Base-by-base conservation (phyloP, 192 early-diverging fungal genomes). In the Umbelopsis ramanniana region DNA sequence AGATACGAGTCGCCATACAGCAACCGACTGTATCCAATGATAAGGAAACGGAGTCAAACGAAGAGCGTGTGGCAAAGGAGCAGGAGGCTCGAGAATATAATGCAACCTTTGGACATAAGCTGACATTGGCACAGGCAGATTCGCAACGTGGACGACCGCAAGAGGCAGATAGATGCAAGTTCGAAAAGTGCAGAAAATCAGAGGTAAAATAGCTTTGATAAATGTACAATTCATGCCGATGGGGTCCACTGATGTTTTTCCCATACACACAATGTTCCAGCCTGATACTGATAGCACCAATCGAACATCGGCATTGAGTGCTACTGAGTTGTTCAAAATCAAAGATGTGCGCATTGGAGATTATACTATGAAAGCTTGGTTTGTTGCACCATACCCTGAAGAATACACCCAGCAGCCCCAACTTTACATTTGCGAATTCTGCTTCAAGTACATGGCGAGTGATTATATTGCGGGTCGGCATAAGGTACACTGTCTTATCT, bases 361-460 rank as follows among this genome's bases (percentile, higher is more conserved):
- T 38, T 94, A 85, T 76, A 82, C 90, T 55, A 96, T 99, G 53
- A 85, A 94, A 74, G 93, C 94, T 7, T 99, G 97, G 97, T 98
- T 95, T 76, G 79, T 89, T 11, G 93, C 97, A 29, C 96, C 97
- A 10, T 98, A 96, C 74, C 96, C 96, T 5, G 94, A 97, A 74
- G 97, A 99, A 81, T 99, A 98, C 83, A 95, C 90, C 75, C 83
- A 85, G 6, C 85, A 90, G 48, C 80, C 86, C 24, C 83, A 84
- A 11, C 75, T 99, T 45, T 96, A 92, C 74, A 86, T 99, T n/a
- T 99, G 97, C 85, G 96, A 99, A 81, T 97, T 87, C 71, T 99
- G 97, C 73, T 83, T 99, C 76, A 98, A 97, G 79, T 98, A 98
- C 78, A 96, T 98, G 94, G 96, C 95, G 72, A 94, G 90, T 76